Conservation (phyloP, 306 rosid species). For the Erythrophleum fordii region DNA sequence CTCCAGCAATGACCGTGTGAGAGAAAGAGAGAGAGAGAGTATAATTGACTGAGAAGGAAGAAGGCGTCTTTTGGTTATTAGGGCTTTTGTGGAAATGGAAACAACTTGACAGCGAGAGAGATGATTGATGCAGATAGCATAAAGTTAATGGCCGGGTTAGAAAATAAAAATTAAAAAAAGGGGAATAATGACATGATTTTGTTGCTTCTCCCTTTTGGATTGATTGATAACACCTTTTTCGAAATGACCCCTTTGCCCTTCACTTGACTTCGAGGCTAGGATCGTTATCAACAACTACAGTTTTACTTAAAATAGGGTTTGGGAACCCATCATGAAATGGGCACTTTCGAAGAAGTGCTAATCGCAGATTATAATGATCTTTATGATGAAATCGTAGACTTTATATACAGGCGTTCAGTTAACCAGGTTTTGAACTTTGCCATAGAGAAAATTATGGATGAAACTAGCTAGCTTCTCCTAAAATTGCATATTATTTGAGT, state of each 20-base stretch:
- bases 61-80: conserved; percentile 33
- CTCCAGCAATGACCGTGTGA: too few species aligned
- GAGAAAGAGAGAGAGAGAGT: too few species aligned
- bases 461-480: not conserved
- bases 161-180: conserved; percentile 6
- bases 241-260: conserved; percentile 60
- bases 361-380: conserved; percentile 45
- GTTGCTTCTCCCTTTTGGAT: conserved; percentile 56
- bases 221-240: conserved; percentile 65
- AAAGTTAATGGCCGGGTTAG: conserved; percentile 42
- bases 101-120: conserved; percentile 63
- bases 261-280: conserved; percentile 27
- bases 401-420: not conserved
- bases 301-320: conserved; percentile 1
- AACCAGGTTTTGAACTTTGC: not conserved
- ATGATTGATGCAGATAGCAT: conserved; percentile 67
- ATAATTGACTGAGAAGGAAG: too few species aligned
- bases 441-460: not conserved
- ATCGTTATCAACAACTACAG: not conserved
- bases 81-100: conserved; percentile 66
- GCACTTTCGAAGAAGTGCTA: conserved; percentile 16
- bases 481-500: too few species aligned
- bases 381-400: conserved; percentile 40
- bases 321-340: not conserved
- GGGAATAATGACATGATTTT: conserved; percentile 68